Percentiles rank a stretch among this genome's conserved stretches.
These are phyloP conservation scores for Colletotrichum scovillei DNA, from an alignment of 2,329 filamentous ascomycete genomes.

Conservation along the genomic window DNA sequence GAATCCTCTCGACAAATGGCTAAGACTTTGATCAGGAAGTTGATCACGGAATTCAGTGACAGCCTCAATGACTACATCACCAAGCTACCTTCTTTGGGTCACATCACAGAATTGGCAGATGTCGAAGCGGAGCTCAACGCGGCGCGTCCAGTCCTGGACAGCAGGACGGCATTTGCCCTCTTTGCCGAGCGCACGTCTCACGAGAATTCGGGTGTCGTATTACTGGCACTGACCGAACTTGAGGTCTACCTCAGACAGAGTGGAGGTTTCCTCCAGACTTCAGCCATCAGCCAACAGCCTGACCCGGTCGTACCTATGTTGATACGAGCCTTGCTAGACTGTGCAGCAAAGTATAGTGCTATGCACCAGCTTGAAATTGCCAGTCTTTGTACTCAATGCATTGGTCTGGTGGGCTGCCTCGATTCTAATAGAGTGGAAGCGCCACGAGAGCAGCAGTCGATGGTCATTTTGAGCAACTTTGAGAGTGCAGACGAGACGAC, in stretches of 20 bases:
- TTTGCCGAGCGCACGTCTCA: slow-evolving; percentile 81
- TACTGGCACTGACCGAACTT: slow-evolving; percentile 84
- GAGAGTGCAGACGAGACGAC: slow-evolving; percentile 80
- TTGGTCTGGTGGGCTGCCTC: slow-evolving; percentile 90
- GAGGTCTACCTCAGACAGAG: slow-evolving; percentile 77
- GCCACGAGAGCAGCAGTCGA: slow-evolving; percentile 80
- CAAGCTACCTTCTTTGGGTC: slow-evolving; percentile 81
- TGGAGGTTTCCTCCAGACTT: slow-evolving; percentile 82
- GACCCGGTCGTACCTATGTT: slow-evolving; percentile 78
- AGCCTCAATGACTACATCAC: slow-evolving; percentile 75
- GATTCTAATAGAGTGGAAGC: slow-evolving; percentile 91
- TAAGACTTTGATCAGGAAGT: slow-evolving; percentile 69
- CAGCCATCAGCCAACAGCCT: slow-evolving; percentile 85
- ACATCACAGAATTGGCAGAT: slow-evolving; percentile 75
- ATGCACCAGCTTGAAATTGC: slow-evolving; percentile 72
- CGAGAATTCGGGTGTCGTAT: slow-evolving; percentile 87
- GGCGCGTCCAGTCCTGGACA: slow-evolving; percentile 72
- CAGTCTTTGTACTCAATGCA: slow-evolving; percentile 79
- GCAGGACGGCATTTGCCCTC: slow-evolving; percentile 56
- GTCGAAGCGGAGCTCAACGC: slow-evolving; percentile 74
- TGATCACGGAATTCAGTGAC: slow-evolving; percentile 72
- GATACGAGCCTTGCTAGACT: slow-evolving; percentile 84
- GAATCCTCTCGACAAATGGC: slow-evolving; percentile 69
- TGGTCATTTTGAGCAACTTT: slow-evolving; percentile 91
- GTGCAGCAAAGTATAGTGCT: slow-evolving; percentile 82